Base-by-base conservation (phyloP, 345 rosid genomes). In the Aquilaria sinensis region DNA sequence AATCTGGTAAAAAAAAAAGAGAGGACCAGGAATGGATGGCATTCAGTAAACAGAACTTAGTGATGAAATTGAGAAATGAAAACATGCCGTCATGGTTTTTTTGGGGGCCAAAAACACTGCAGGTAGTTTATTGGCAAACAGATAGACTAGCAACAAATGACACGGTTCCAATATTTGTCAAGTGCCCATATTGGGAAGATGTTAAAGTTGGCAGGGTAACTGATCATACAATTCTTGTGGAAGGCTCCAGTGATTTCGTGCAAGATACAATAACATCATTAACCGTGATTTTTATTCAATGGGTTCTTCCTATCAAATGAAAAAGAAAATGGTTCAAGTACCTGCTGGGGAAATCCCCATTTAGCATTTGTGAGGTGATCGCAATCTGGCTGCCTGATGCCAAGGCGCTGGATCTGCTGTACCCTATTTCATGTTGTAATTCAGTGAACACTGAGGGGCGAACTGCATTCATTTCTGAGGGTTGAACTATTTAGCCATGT, bases 291-390 rank as follows among this genome's bases (percentile, higher is more conserved):
- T 23, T 23, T 23, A 23, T 57, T 13, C 0, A 13, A 23, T 23
- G 23, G 1, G 23, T 0, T 12, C 10, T 14, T 23, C 1, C 10
- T 12, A 30, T 10, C 0, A 5, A 16, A 29, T 33, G 2, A 12
- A 48, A 31, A 10, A 12, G 7, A 31, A 23, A 47, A 2, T 1
- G 8, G 23, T 34, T 46, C 11, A 5, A 43, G 63, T 57, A 84
- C 95, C 78, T 87, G 83, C 56, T 83, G 88, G 29, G 88, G 95
- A 78, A 89, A 66, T 89, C 89, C 61, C 91, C 94, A 61, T 78
- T 84, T 34, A 80, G 74, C 83, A 83, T 75, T 50, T 84, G 86
- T 23, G 85, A 70, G 67, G 77, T 71, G 6, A 85, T 67, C 31
- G 23, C 23, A 23, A 23, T 23, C 23, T 81, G 3, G 91, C 88